Base-by-base conservation (phyloP, 371 early-diverging fungal species). In the Mortierella sp. region DNA sequence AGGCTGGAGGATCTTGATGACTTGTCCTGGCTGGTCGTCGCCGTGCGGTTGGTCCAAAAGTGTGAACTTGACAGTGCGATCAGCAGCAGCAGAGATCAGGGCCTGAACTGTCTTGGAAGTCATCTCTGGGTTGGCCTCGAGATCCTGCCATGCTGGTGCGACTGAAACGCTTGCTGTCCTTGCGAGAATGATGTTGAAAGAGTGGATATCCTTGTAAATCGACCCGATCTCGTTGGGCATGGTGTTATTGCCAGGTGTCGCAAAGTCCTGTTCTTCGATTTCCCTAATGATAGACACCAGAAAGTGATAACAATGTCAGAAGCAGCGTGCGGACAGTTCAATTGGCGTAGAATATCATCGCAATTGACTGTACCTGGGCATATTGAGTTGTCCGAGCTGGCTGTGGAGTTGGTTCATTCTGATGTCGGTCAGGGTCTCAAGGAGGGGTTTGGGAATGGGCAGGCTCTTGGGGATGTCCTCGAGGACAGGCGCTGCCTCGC, bases 21-120 rank as follows among this genome's bases (percentile, higher is more conserved):
- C 94, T 38, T 89, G 80, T 58, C 93, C 94, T 71, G 92, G 91
- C 21, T 83, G 85, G 43, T 91, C 91, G 12, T 83, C 88, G 27
- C 81, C 83, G 44, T 88, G 80, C 3, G 87, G 88, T 2, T 77
- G 78, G n/a, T 88, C 80, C 55, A 88, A 73, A 10, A 89, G 85
- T 16, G 90, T 90, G 14, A 95, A 77, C 68, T 92, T 91, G 24
- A 95, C 91, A 1, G 92, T 90, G 72, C 93, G 92, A 83, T 96
- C 95, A 14, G 93, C 90, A 8, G 94, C 91, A 41, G 92, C 90
- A 0, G 94, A 92, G 8, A 91, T 89, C 29, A 94, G 74, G 10
- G 89, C 84, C 6, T 85, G 81, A 4, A 89, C 83, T 0, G 6
- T 71, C 24, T 88, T 78, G 63, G 71, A 44, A 14, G 79, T 68